These are phyloP conservation scores for Cadophora malorum DNA, from an alignment of 2,329 filamentous ascomycete genomes.

Conservation along the genomic window DNA sequence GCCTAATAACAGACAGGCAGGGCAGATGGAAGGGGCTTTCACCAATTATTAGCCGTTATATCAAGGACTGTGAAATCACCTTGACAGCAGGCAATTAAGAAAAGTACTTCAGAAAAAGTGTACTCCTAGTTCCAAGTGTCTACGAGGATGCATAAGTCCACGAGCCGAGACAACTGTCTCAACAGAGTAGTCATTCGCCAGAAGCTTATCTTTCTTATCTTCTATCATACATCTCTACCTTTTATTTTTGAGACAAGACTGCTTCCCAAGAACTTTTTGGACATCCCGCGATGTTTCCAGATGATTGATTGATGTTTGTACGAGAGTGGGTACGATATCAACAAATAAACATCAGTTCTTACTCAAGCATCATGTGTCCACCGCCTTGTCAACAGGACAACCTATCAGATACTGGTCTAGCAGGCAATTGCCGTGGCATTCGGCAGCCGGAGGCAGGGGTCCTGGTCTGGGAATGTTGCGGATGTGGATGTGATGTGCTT, in stretches of 20 bases:
- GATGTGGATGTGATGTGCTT: constrained; percentile 9
- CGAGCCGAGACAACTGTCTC: constrained; percentile 12
- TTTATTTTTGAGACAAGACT: neutral
- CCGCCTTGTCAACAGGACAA: neutral
- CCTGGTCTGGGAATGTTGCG: neutral
- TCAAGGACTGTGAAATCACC: neutral
- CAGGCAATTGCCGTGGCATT: constrained; percentile 15
- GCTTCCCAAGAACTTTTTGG: neutral
- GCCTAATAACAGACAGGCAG: neutral
- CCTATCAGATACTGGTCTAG: neutral
- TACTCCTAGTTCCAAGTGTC: neutral
- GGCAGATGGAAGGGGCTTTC: neutral
- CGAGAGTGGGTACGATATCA: neutral
- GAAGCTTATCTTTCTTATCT: neutral
- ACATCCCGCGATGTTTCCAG: neutral
- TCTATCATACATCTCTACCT: neutral
- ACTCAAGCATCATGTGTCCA: constrained; percentile 16
- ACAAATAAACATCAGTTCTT: neutral
- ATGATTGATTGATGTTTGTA: neutral
- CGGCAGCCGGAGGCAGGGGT: constrained; percentile 8
- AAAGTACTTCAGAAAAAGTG: neutral
- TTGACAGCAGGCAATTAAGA: neutral
- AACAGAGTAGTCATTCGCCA: neutral
- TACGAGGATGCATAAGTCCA: neutral
- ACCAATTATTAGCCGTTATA: neutral